phyloP scores from a whole-genome alignment of 1,139 yeast species.

The Candida sanyaensis region DNA sequence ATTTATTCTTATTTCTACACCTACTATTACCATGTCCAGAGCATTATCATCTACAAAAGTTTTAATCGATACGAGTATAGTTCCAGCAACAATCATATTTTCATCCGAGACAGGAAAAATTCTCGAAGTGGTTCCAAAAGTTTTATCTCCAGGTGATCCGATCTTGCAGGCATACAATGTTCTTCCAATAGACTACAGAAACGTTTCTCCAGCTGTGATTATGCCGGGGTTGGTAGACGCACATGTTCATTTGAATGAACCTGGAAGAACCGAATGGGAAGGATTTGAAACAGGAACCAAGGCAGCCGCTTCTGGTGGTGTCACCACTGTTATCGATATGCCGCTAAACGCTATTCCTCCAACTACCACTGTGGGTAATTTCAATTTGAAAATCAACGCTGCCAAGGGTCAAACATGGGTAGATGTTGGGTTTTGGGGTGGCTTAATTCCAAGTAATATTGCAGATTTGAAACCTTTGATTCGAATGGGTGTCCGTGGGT shows the following conservation, averaged over 20 bases:
- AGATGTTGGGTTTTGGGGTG: conserved; percentile 97
- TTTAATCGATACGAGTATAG: conserved; percentile 49
- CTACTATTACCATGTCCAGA: conserved; percentile 46
- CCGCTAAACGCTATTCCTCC: conserved; percentile 96
- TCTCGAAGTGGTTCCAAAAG: conserved; percentile 43
- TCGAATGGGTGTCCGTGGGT: conserved; percentile 85
- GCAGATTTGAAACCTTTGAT: conserved; percentile 72
- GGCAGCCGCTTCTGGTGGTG: conserved; percentile 94
- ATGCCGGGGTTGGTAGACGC: conserved; percentile 93
- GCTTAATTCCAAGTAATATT: conserved; percentile 77
- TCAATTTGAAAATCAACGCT: conserved; percentile 72
- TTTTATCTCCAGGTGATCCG: conserved; percentile 39
- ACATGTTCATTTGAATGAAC: conserved; percentile 92
- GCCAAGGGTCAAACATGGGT: conserved; percentile 86
- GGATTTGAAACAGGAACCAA: conserved; percentile 92
- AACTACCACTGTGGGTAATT: conserved; percentile 79
- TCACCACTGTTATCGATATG: conserved; percentile 94
- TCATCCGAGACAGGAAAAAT: conserved; percentile 68
- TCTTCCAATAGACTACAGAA: conserved; percentile 39
- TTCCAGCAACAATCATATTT: conserved; percentile 69
- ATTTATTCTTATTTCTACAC: background rate
- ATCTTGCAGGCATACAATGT: conserved; percentile 45
- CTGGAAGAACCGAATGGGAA: conserved; percentile 95
- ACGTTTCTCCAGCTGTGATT: conserved; percentile 65
- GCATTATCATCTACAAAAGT: conserved; percentile 72